phyloP scores from a whole-genome alignment of 2,329 filamentous ascomycete genomes.

The Alternaria ethzedia region DNA sequence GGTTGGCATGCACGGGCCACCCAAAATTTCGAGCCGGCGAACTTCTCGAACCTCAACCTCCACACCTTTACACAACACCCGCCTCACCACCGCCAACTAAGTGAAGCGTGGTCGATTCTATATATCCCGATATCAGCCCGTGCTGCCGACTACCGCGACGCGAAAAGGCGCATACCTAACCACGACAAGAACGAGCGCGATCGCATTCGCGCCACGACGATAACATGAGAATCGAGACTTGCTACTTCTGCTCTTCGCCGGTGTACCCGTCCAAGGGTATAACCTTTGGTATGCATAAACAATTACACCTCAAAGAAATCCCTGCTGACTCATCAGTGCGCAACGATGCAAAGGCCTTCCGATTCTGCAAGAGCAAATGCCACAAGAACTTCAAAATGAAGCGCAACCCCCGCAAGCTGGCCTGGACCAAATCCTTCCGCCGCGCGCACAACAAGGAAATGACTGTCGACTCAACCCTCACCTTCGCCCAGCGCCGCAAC shows the following conservation, averaged over 20 bases:
- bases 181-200: background rate
- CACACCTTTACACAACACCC: conserved; percentile 12
- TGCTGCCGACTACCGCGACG: background rate
- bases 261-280: conserved; percentile 56
- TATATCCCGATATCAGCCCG: background rate
- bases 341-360: conserved; percentile 67
- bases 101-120: background rate
- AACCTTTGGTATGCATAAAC: conserved; percentile 61
- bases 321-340: conserved; percentile 13
- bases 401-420: conserved; percentile 67
- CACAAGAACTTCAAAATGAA: conserved; percentile 92
- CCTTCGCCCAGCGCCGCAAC: conserved; percentile 92
- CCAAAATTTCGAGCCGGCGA: conserved; percentile 20
- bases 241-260: conserved; percentile 73
- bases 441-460: conserved; percentile 65
- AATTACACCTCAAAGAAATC: background rate
- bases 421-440: conserved; percentile 58
- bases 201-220: conserved; percentile 6
- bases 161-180: conserved; percentile 5
- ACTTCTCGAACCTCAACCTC: conserved; percentile 4
- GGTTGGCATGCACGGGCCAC: conserved; percentile 7
- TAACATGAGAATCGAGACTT: conserved; percentile 44
- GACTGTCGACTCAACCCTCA: conserved; percentile 89
- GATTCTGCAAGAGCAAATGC: conserved; percentile 65
- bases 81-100: background rate